Evolutionary conservation across 306 rosid species (phyloP).

Genomic region (Prunus salicina): DNA sequence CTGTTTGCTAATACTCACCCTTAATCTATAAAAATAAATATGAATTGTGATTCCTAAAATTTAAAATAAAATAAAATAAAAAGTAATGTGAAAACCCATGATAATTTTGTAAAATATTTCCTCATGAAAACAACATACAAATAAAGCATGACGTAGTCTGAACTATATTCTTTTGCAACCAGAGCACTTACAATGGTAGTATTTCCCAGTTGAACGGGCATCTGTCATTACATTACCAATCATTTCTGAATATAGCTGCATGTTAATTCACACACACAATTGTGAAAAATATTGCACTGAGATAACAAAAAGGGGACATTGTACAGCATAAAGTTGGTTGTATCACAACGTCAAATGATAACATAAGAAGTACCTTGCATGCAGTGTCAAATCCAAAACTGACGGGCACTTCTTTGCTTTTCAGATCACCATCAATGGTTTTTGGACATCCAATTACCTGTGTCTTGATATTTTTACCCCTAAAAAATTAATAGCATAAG

Average conservation of each 20-base stretch:
- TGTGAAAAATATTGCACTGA: background rate
- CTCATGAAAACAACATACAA: background rate
- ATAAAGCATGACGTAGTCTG: background rate
- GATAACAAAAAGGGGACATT: background rate
- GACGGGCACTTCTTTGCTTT: conserved; percentile 86
- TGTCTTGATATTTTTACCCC: conserved; percentile 73
- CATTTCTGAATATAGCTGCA: conserved; percentile 88
- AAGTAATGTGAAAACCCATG: background rate
- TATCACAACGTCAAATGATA: background rate
- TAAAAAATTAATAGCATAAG: conserved; percentile 7
- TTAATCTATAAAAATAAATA: background rate
- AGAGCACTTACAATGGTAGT: conserved; percentile 73
- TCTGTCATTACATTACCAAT: conserved; percentile 91
- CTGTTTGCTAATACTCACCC: background rate
- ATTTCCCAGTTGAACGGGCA: conserved; percentile 92
- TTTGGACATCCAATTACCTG: conserved; percentile 88
- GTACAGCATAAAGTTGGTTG: background rate
- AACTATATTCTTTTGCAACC: background rate
- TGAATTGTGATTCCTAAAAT: no score
- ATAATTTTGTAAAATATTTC: background rate
- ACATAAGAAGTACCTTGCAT: conserved; percentile 59
- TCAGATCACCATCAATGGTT: conserved; percentile 90
- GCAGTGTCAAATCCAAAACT: conserved; percentile 96
- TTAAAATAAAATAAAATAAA: no score
- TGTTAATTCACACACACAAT: background rate